A percentile compares a stretch with the other conserved stretches of the same genome.
These are phyloP conservation scores for Boletus rubescentipes DNA, from an alignment of 768 basidiomycete genomes.

Conservation along the genomic window DNA sequence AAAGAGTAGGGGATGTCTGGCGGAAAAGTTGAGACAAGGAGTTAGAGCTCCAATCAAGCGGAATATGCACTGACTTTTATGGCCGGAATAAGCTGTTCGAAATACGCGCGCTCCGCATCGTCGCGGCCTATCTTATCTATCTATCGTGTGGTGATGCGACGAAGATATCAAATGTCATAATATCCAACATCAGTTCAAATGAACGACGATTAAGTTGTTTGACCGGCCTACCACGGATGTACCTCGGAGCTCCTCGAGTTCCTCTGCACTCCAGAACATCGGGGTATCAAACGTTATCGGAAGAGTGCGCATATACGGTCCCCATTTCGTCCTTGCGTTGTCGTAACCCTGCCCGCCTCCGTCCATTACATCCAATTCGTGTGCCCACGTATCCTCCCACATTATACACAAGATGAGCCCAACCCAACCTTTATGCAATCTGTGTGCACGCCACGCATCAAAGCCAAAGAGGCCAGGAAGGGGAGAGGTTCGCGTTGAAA, in stretches of 20 bases:
- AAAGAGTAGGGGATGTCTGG: conserved; percentile 74
- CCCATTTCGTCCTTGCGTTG: conserved; percentile 17
- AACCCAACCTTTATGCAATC: conserved; percentile 75
- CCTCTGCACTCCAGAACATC: conserved; percentile 87
- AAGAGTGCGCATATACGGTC: conserved; percentile 40
- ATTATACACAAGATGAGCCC: conserved; percentile 92
- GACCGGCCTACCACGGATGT: conserved; percentile 84
- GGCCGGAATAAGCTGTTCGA: conserved; percentile 63
- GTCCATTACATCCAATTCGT: conserved; percentile 51
- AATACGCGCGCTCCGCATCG: conserved; percentile 76
- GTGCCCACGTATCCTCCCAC: conserved; percentile 80
- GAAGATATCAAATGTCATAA: not conserved
- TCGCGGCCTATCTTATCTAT: conserved; percentile 85
- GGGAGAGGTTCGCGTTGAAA: conserved; percentile 75
- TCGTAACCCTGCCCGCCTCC: not conserved
- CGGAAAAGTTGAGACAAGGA: not conserved
- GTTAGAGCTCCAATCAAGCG: not conserved
- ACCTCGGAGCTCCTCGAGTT: conserved; percentile 73
- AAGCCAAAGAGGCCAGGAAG: conserved; percentile 61
- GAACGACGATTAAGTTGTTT: not conserved
- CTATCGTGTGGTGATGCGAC: not conserved
- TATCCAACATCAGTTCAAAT: not conserved
- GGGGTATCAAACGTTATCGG: conserved; percentile 80
- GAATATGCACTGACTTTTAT: conserved; percentile 50
- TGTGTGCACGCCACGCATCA: conserved; percentile 59